A percentile compares a stretch with the other conserved stretches of the same genome.
phyloP scores from a whole-genome alignment of 495 filamentous ascomycete species.

The Hyaloscypha finlandica region DNA sequence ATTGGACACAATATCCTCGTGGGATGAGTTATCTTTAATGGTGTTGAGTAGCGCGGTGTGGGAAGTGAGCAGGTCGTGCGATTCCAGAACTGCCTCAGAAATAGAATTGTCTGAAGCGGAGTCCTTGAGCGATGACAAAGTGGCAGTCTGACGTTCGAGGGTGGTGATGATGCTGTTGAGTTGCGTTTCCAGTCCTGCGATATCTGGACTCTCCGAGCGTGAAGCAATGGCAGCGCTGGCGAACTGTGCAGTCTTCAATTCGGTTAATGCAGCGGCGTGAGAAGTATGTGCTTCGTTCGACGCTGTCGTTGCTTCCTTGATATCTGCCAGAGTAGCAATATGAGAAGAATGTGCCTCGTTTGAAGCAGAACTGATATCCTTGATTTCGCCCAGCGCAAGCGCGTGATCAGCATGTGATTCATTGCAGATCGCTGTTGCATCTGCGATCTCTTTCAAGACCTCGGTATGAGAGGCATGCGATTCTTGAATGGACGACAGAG shows the following conservation, averaged over 20 bases:
- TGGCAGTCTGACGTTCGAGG: constrained; percentile 21
- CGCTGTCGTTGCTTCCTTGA: constrained; percentile 16
- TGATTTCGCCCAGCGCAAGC: constrained; percentile 12
- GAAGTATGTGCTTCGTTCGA: constrained; percentile 21
- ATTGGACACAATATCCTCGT: constrained; percentile 25
- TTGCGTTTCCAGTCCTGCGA: constrained; percentile 21
- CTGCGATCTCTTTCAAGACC: constrained; percentile 16
- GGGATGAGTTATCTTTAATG: constrained; percentile 16
- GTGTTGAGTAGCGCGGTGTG: constrained; percentile 22
- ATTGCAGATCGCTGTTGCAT: constrained; percentile 13
- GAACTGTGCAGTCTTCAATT: constrained; percentile 8
- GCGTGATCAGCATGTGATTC: constrained; percentile 23
- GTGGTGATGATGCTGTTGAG: constrained; percentile 25
- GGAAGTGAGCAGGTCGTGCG: constrained; percentile 15
- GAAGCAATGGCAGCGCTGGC: background rate
- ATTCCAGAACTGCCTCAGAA: constrained; percentile 14
- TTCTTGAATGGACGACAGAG: constrained; percentile 18
- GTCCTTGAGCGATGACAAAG: constrained; percentile 23
- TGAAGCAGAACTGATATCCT: constrained; percentile 14
- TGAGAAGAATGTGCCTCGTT: constrained; percentile 27
- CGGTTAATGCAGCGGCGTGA: constrained; percentile 11
- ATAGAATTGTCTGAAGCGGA: constrained; percentile 13
- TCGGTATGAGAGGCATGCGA: constrained; percentile 17
- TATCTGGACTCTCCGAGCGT: constrained; percentile 14
- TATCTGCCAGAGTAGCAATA: constrained; percentile 12